Conservation (phyloP, 371 early-diverging fungal genomes). For the Apophysomyces sp. region DNA sequence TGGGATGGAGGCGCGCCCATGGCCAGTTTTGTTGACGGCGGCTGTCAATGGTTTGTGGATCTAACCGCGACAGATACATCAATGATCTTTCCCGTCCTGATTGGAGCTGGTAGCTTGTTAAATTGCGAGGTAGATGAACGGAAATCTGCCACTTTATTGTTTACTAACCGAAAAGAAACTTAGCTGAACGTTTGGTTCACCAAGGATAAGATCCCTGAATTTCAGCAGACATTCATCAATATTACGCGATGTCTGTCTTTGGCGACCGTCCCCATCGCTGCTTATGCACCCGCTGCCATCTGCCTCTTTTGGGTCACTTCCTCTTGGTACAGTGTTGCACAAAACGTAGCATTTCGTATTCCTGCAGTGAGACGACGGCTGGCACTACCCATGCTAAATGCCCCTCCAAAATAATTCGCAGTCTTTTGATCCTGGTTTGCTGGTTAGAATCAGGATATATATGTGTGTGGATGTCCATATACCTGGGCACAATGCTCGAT, state of each 20-base stretch:
- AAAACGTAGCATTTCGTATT: slow-evolving; percentile 55
- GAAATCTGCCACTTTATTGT: slow-evolving; percentile 5
- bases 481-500: too few species aligned
- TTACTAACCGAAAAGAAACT: too few species aligned
- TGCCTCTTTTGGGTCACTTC: slow-evolving; percentile 68
- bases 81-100: slow-evolving; percentile 65
- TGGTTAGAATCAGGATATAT: too few species aligned
- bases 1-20: slow-evolving; percentile 39
- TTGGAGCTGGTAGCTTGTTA: slow-evolving; percentile 65
- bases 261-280: slow-evolving; percentile 67
- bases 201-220: not conserved
- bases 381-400: slow-evolving; percentile 16
- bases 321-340: slow-evolving; percentile 57
- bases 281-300: slow-evolving; percentile 69
- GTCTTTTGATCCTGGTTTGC: not conserved
- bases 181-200: slow-evolving; percentile 56
- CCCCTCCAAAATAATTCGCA: not conserved
- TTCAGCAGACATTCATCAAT: slow-evolving; percentile 49
- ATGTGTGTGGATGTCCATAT: too few species aligned
- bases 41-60: slow-evolving; percentile 69
- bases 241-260: slow-evolving; percentile 58
- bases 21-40: slow-evolving; percentile 62
- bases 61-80: slow-evolving; percentile 71
- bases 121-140: slow-evolving; percentile 66
- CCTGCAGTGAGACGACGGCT: slow-evolving; percentile 29